Conservation (phyloP, 768 basidiomycete genomes). For the Mycena leptocephala region DNA sequence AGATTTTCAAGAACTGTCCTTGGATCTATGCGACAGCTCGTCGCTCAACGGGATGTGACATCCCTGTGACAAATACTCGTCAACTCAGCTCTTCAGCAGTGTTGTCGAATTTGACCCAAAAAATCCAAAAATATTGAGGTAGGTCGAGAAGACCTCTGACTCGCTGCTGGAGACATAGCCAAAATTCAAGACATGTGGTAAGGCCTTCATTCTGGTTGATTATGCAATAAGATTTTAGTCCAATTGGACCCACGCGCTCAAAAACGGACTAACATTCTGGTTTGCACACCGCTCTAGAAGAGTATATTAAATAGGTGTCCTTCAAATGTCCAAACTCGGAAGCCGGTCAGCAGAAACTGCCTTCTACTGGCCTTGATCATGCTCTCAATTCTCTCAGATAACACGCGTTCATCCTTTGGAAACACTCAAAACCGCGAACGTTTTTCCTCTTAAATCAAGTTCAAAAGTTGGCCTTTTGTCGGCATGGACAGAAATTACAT, state of each 20-base stretch:
- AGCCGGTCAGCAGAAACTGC: too few relatives aligned
- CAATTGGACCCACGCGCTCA: not conserved
- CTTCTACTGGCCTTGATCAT: too few relatives aligned
- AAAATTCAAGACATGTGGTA: not conserved
- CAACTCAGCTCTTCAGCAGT: not conserved
- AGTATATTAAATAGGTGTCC: too few relatives aligned
- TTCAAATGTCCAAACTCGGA: too few relatives aligned
- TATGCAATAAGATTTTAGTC: not conserved
- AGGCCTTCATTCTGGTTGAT: not conserved
- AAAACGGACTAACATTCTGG: not conserved
- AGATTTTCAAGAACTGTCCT: not conserved
- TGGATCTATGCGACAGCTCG: not conserved
- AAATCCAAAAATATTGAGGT: not conserved
- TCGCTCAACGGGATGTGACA: not conserved
- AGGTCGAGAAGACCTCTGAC: not conserved
- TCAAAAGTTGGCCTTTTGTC: too few relatives aligned
- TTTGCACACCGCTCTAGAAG: too few relatives aligned
- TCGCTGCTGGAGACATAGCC: not conserved
- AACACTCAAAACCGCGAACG: too few relatives aligned
- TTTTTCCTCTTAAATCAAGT: too few relatives aligned
- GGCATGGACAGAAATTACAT: too few relatives aligned
- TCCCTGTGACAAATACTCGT: not conserved
- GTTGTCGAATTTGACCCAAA: not conserved
- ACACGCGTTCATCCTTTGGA: too few relatives aligned
- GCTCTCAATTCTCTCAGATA: too few relatives aligned